Percentiles rank a stretch among this genome's conserved stretches.
phyloP scores from a whole-genome alignment of 305 asterid genomes.

The Solanum hybrid region DNA sequence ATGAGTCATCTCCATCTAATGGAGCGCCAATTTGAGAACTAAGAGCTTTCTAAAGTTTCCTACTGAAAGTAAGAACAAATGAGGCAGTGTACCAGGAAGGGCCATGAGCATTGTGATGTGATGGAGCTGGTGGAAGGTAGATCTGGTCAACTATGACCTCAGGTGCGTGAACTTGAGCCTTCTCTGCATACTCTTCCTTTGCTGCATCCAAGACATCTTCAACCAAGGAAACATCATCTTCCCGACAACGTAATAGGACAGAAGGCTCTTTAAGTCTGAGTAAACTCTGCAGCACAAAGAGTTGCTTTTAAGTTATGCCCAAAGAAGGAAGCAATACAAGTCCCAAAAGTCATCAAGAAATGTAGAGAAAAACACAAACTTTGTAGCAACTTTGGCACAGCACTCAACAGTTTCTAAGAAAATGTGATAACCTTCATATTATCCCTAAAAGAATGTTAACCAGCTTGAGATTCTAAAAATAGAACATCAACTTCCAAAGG shows the following conservation, averaged over 20 bases:
- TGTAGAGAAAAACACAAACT: background rate
- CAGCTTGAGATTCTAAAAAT: background rate
- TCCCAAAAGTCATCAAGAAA: background rate
- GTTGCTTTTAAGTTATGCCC: background rate
- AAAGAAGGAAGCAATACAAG: background rate
- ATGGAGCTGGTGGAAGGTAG: conserved; percentile 73
- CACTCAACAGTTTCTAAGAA: background rate
- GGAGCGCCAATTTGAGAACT: background rate
- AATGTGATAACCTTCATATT: background rate
- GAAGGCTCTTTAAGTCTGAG: conserved; percentile 84
- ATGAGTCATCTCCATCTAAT: background rate
- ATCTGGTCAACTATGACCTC: conserved; percentile 55
- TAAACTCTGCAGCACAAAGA: conserved; percentile 46
- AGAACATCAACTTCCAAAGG: background rate
- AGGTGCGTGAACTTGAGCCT: conserved; percentile 59
- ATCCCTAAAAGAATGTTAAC: background rate
- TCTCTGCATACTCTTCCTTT: conserved; percentile 55
- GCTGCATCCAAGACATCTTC: conserved; percentile 50
- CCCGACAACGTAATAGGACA: conserved; percentile 60
- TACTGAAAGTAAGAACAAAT: background rate
- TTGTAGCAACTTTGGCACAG: background rate
- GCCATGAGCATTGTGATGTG: conserved; percentile 43
- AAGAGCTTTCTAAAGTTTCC: background rate
- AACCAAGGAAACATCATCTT: conserved; percentile 44
- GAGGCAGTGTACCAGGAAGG: conserved; percentile 41